phyloP scores from a whole-genome alignment of 164 flowering plant species.

The Magnolia sinica region DNA sequence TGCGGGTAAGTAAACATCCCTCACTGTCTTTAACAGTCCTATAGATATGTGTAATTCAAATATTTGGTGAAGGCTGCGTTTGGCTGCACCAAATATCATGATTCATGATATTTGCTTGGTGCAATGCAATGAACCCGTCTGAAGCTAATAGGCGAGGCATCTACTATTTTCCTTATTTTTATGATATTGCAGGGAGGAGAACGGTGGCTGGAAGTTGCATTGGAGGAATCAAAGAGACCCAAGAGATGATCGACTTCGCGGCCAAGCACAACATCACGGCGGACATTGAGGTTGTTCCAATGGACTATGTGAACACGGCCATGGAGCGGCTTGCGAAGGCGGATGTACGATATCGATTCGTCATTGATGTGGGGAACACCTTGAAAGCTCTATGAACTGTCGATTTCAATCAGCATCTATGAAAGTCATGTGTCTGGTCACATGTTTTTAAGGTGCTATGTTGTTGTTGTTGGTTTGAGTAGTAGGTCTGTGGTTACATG shows the following conservation, averaged over 20 bases:
- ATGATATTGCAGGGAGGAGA: slow-evolving; percentile 29
- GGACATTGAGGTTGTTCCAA: slow-evolving; percentile 37
- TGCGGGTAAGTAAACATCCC: slow-evolving; percentile 29
- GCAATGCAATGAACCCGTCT: no score
- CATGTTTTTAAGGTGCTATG: no score
- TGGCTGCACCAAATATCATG: not conserved
- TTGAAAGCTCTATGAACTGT: slow-evolving; percentile 14
- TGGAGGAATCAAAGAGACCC: slow-evolving; percentile 43
- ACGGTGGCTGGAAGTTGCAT: slow-evolving; percentile 30
- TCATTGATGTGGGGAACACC: slow-evolving; percentile 39
- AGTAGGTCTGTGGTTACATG: no score
- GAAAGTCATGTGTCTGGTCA: no score
- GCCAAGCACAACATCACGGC: slow-evolving; percentile 34
- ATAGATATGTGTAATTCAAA: no score
- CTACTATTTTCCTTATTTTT: no score
- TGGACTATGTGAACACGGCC: slow-evolving; percentile 46
- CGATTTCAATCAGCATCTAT: no score
- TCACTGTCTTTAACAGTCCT: not conserved
- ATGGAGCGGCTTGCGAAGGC: slow-evolving; percentile 40
- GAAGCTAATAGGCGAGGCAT: no score
- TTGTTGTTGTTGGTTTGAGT: no score
- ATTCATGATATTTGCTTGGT: no score
- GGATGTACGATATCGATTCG: slow-evolving; percentile 40
- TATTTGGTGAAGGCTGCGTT: not conserved
- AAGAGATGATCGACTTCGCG: slow-evolving; percentile 43